Base-by-base conservation (phyloP, 495 filamentous ascomycete genomes). In the Venustampulla echinocandica region DNA sequence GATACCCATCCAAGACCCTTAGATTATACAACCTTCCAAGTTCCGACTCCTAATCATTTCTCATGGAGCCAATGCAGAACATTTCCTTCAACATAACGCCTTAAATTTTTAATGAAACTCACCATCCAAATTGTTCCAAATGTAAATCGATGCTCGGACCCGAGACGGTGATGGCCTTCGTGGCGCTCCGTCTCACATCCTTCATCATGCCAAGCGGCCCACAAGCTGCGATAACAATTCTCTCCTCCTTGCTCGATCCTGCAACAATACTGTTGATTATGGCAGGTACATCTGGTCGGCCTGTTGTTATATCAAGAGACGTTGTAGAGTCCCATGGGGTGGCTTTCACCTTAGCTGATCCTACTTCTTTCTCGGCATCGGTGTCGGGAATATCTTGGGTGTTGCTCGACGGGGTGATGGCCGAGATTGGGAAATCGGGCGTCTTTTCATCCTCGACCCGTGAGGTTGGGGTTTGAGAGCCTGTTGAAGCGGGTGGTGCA, bases 101-200 rank as follows among this genome's bases (percentile, higher is more conserved):
- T 30, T 7, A 30, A 30, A 30, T 7, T 7, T 32, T 44, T 25
- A 10, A 24, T 33, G 14, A 18, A 39, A 35, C 19, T 33, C 34
- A 76, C 70, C 71, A 78, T 3, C 69, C 72, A 51, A 79, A 79
- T 57, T 75, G 66, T 52, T 76, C 74, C 47, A 69, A 73, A 55
- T 77, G 72, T 40, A 77, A 55, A 53, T 76, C 73, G 10, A 77
- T 64, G 17, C 65, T 71, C 2, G 74, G 71, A 4, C 75, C 75
- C 6, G 64, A 61, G 1, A 69, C 59, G 0, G 58, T 60, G 11
- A 78, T 76, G 48, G 63, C 62, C 25, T 61, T 61, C 13, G 73
- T 73, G n/a, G 67, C 68, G 1, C 69, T 70, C 13, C 73, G 63
- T n/a, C 74, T 62, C 32, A 74, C 69, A 1, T 64, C 59, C 18